Base-by-base conservation (phyloP, 352 stramenopile genomes). In the Phytophthora megakarya region DNA sequence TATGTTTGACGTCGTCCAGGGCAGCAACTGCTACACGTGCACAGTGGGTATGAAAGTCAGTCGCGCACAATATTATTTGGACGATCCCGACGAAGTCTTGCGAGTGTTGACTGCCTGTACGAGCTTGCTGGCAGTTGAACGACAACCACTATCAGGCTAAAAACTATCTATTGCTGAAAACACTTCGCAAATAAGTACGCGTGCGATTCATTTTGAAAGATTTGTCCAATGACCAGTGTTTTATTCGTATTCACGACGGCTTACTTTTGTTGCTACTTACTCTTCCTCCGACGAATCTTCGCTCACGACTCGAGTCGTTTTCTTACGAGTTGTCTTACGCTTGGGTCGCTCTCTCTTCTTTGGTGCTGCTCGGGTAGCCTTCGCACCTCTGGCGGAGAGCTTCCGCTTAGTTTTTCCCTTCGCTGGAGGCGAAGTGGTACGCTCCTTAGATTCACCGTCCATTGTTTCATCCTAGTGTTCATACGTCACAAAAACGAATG, bases 1-100 rank as follows among this genome's bases (percentile, higher is more conserved):
- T 48, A 96, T 96, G 86, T 96, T 95, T 50, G 88, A 96, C 60
- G 86, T 96, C 30, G 82, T 96, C 30, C 88, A 96, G 62, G 88
- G 86, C 23, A 89, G 75, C 67, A 93, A 96, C 51, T 95, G 88
- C 67, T 96, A 95, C 72, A 96, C 88, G 1, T 92, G 81, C 67
- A 93, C 88, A 8, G 88, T 96, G 22, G 88, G 88, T 40, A 86
- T 84, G 75, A 96, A 96, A 76, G 88, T 96, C 19, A 95, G 84
- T 61, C 82, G 85, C 19, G 85, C 85, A n/a, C 80, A 91, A 49
- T 92, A 92, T 66, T 93, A 90, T 42, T 47, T 93, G 49, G 85
- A 93, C 19, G 85, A 92, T 38, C 84, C 84, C 3, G 82, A 92
- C 25, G 85, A 93, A 59, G 82, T 93, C 21, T 47, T 93, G 65